These are phyloP conservation scores for Chytriomyces sp. DNA, from an alignment of 192 early-diverging fungal genomes.

Conservation along the genomic window DNA sequence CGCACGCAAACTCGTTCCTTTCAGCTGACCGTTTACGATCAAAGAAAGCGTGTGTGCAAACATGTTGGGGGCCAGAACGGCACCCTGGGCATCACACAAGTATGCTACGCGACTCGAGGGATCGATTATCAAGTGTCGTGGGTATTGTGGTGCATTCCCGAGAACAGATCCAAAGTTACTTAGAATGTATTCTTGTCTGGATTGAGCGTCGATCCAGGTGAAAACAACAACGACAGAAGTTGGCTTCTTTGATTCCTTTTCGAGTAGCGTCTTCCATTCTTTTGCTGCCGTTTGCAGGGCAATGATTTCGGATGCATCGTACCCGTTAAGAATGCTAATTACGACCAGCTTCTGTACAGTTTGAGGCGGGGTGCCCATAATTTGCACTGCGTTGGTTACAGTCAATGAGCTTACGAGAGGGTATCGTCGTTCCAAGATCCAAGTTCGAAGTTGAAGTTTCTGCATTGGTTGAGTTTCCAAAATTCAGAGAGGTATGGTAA, in stretches of 20 bases:
- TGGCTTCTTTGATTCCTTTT: background rate
- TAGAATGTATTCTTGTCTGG: conserved; percentile 14
- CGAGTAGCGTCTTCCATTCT: background rate
- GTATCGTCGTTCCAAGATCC: conserved; percentile 32
- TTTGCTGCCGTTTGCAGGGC: conserved; percentile 6
- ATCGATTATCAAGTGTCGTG: background rate
- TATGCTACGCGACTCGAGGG: background rate
- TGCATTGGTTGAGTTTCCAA: background rate
- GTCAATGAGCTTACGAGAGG: conserved; percentile 59
- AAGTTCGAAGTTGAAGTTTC: conserved; percentile 14
- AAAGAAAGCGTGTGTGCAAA: too few species aligned
- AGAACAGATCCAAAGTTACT: conserved; percentile 16
- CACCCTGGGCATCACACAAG: too few species aligned
- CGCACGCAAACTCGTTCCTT: too few species aligned
- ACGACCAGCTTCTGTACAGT: conserved; percentile 56
- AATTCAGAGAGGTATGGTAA: too few species aligned
- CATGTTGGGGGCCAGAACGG: too few species aligned
- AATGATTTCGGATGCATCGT: background rate
- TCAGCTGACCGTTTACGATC: too few species aligned
- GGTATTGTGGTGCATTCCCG: background rate
- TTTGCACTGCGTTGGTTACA: conserved; percentile 65
- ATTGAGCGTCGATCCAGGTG: conserved; percentile 29
- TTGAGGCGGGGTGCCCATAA: conserved; percentile 57
- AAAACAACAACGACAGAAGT: conserved; percentile 3
- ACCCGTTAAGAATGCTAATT: conserved; percentile 61